A percentile compares a stretch with the other conserved stretches of the same genome.
phyloP scores from a whole-genome alignment of 352 stramenopile genomes.

The Globisporangium recalcitrans region DNA sequence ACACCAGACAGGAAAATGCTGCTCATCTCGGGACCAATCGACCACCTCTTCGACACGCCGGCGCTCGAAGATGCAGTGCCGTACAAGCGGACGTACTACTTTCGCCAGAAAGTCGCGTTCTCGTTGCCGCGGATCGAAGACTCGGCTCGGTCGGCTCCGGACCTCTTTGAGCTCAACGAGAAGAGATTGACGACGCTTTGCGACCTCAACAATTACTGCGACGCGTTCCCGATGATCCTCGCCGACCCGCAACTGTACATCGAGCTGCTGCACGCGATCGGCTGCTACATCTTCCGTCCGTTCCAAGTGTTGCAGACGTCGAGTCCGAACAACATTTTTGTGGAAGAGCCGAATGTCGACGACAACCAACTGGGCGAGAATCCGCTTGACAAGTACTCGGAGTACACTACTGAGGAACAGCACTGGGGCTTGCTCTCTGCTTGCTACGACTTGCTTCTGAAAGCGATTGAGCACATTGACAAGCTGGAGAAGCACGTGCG shows the following conservation, averaged over 20 bases:
- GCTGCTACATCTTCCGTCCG: slow-evolving; percentile 78
- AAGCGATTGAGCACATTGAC: slow-evolving; percentile 86
- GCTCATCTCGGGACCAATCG: slow-evolving; percentile 46
- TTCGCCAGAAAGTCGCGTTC: slow-evolving; percentile 81
- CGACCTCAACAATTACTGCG: slow-evolving; percentile 84
- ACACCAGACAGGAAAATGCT: slow-evolving; percentile 67
- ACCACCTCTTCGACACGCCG: slow-evolving; percentile 73
- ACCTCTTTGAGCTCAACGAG: slow-evolving; percentile 85
- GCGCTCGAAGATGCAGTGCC: slow-evolving; percentile 73
- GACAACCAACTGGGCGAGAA: slow-evolving; percentile 53
- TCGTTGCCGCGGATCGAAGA: slow-evolving; percentile 63
- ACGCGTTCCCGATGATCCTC: slow-evolving; percentile 76
- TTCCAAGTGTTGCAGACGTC: slow-evolving; percentile 47
- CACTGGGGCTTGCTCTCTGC: slow-evolving; percentile 74
- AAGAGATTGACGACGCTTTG: slow-evolving; percentile 76
- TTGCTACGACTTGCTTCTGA: slow-evolving; percentile 78
- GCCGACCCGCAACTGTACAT: slow-evolving; percentile 77
- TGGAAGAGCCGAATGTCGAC: slow-evolving; percentile 71
- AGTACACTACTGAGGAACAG: slow-evolving; percentile 81
- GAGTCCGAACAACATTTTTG: slow-evolving; percentile 73
- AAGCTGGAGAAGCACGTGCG: slow-evolving; percentile 84
- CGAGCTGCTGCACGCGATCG: slow-evolving; percentile 75
- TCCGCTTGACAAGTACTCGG: slow-evolving; percentile 79
- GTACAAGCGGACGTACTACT: slow-evolving; percentile 83
- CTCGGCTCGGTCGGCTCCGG: slow-evolving; percentile 29